phyloP scores from a whole-genome alignment of 1,139 yeast genomes.

The Suhomyces chickasaworum region DNA sequence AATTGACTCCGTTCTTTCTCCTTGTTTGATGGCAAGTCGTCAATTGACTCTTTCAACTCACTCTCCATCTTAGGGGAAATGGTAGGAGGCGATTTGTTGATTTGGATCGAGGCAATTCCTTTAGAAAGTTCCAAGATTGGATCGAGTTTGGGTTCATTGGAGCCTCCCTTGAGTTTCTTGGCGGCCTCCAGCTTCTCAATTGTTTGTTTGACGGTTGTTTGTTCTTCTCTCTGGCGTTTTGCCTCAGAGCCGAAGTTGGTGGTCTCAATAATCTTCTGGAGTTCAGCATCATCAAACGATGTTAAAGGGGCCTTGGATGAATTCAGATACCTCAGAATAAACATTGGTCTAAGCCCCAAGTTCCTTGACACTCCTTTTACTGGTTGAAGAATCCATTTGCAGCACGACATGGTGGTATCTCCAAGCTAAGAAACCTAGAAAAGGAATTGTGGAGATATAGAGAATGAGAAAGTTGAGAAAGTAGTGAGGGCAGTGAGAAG shows the following conservation, averaged over 20 bases:
- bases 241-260: constrained; percentile 24
- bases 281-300: constrained; percentile 18
- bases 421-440: too few relatives aligned
- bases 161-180: background rate
- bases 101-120: constrained; percentile 2
- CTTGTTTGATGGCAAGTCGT: constrained; percentile 35
- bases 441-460: background rate
- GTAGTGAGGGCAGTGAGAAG: background rate
- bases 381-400: background rate
- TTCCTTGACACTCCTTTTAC: background rate
- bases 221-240: constrained; percentile 5
- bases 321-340: constrained; percentile 4
- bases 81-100: constrained; percentile 4
- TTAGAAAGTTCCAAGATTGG: constrained; percentile 2
- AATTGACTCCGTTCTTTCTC: constrained; percentile 24
- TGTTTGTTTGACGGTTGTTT: background rate
- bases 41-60: constrained; percentile 26
- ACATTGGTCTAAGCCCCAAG: background rate
- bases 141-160: background rate
- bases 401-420: background rate
- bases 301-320: constrained; percentile 6
- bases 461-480: background rate
- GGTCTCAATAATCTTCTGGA: constrained; percentile 25
- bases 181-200: background rate
- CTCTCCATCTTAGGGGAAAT: constrained; percentile 17